phyloP scores from a whole-genome alignment of 306 rosid genomes.

The Ormosia emarginata region DNA sequence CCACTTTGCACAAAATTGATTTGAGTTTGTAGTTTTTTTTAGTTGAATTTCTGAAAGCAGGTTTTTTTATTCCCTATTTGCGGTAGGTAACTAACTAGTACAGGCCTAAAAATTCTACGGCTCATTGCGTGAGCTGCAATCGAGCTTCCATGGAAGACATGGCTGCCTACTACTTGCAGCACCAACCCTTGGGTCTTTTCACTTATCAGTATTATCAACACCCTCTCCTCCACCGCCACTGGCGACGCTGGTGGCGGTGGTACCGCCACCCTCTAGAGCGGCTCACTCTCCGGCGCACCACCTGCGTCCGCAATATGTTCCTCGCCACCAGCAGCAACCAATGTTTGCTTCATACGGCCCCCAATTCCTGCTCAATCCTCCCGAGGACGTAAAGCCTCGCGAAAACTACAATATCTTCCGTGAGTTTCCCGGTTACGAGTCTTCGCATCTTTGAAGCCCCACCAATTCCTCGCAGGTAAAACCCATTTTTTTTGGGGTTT shows the following conservation, averaged over 20 bases:
- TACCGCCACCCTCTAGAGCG: conserved; percentile 43
- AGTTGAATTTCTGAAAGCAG: background rate
- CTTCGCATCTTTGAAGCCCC: conserved; percentile 90
- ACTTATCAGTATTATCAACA: conserved; percentile 59
- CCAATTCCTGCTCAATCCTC: conserved; percentile 35
- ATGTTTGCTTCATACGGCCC: conserved; percentile 44
- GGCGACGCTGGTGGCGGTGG: conserved; percentile 21
- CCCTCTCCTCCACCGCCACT: conserved; percentile 26
- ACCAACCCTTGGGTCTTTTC: conserved; percentile 41
- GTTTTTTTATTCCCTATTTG: background rate
- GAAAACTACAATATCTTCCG: conserved; percentile 85
- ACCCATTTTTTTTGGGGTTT: background rate
- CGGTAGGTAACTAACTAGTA: background rate
- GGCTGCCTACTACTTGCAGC: conserved; percentile 67
- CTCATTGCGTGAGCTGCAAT: background rate
- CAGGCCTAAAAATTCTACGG: conserved; percentile 19
- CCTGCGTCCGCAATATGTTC: conserved; percentile 34
- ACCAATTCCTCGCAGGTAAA: conserved; percentile 64
- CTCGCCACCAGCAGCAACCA: conserved; percentile 37
- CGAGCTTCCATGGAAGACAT: conserved; percentile 65
- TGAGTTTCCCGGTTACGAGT: conserved; percentile 86
- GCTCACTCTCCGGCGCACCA: conserved; percentile 31
- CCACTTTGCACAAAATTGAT: background rate
- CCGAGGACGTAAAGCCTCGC: conserved; percentile 79
- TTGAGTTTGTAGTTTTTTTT: background rate